A percentile compares a stretch with the other conserved stretches of the same genome.
phyloP scores from a whole-genome alignment of 2,329 filamentous ascomycete species.

The Sclerotinia sclerotiorum region DNA sequence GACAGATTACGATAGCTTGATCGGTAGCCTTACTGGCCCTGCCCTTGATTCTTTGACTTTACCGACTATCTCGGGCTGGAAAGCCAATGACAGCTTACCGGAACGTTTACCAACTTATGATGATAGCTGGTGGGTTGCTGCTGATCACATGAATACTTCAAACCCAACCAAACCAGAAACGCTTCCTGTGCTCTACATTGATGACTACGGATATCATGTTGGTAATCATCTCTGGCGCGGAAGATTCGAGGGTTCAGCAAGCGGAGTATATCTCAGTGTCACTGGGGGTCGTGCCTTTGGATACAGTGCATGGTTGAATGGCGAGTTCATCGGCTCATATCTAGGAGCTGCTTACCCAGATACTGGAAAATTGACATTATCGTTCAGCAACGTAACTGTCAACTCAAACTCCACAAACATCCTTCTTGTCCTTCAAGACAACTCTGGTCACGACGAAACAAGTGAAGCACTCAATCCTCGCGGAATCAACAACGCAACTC shows the following conservation, averaged over 20 bases:
- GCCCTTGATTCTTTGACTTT: conserved; percentile 25
- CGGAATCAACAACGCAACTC: conserved; percentile 53
- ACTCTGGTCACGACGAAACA: conserved; percentile 58
- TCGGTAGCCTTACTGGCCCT: conserved; percentile 25
- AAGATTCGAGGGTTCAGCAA: conserved; percentile 29
- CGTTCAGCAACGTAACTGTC: conserved; percentile 46
- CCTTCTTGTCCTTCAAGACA: conserved; percentile 56
- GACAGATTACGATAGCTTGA: conserved; percentile 47
- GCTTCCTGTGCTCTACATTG: conserved; percentile 47
- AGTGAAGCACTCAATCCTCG: conserved; percentile 48
- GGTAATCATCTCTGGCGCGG: conserved; percentile 48
- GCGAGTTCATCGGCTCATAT: conserved; percentile 54
- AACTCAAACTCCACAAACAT: conserved; percentile 43
- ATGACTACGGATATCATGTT: conserved; percentile 47
- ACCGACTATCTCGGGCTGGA: conserved; percentile 37
- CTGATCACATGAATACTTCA: conserved; percentile 22
- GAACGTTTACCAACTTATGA: conserved; percentile 45
- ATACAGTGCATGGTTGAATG: conserved; percentile 48
- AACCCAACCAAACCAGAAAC: conserved; percentile 45
- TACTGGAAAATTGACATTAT: conserved; percentile 37
- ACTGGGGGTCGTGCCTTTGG: conserved; percentile 26
- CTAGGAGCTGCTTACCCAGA: conserved; percentile 41
- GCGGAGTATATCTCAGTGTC: conserved; percentile 33
- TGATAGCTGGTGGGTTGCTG: conserved; percentile 36
- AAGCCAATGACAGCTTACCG: conserved; percentile 46